Evolutionary conservation across 768 basidiomycete genomes (phyloP), one percentile per base, ranked within the genome.

Genomic region (Mycena sanguinolenta): DNA sequence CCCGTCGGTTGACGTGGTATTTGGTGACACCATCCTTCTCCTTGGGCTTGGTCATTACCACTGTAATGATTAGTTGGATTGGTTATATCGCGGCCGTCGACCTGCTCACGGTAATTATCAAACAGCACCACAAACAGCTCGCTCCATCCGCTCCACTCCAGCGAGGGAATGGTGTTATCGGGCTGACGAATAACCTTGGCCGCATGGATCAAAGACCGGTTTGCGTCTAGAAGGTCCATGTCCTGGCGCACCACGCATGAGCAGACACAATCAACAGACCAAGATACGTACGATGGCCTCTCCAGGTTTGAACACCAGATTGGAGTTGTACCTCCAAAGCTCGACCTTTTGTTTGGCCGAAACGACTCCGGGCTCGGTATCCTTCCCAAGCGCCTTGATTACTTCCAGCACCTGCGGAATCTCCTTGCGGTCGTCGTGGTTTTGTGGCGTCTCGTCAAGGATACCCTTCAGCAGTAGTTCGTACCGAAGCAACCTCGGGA

Each of bases 111-210:
- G 75, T 98, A 99, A 76, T 99, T 96, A 81, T 99, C 98, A 75
- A 99, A 98, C 3, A 99, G 84, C 62, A 98, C 85, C 13, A 97
- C 92, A 72, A 92, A 93, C 13, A 97, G 86, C 80, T 98, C 96
- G 72, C 88, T 95, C 91, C 92, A 94, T 78, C 94, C 95, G 39
- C 91, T 91, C 71, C 59, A 68, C 54, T 68, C 67, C 42, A 68
- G 54, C 27, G 67, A 62, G 14, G 67, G 67, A 27, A 68, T 68
- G 14, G 60, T 62, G 50, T 68, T 68, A 44, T 98, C 96, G 14
- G 95, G 94, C 74, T 96, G 95, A 54, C 96, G 89, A 60, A 93
- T 85, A 27, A 98, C 83, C 73, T 91, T 95, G 10, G 95, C 92
- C 1, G 92, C 89, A 76, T 96, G 90, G 32, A 98, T 91, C 64